These are phyloP conservation scores for Cordyceps fumosorosea DNA, from an alignment of 2,329 filamentous ascomycete genomes.

Conservation along the genomic window DNA sequence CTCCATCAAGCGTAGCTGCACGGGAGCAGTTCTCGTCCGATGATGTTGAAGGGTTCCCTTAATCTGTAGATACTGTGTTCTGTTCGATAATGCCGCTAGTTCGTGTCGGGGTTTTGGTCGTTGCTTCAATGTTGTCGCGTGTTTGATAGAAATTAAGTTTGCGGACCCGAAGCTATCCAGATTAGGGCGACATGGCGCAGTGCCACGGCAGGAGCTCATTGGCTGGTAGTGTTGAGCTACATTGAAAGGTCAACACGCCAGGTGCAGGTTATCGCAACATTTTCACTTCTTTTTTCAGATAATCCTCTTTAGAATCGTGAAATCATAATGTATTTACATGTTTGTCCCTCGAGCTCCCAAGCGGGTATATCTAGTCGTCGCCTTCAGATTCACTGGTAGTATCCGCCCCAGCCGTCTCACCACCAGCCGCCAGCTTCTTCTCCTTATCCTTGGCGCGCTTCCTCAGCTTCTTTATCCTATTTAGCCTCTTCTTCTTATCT, in stretches of 20 bases:
- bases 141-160: constrained; percentile 6
- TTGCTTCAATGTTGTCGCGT: constrained; percentile 1
- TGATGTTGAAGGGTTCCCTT: too few relatives aligned
- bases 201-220: constrained; percentile 2
- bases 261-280: too few relatives aligned
- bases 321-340: background rate
- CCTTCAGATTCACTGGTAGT: constrained; percentile 19
- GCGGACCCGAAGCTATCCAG: constrained; percentile 3
- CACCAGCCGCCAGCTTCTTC: constrained; percentile 38
- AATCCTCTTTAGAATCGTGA: background rate
- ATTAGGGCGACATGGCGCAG: background rate
- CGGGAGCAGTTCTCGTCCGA: background rate
- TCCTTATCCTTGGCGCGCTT: constrained; percentile 51
- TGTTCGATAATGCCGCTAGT: background rate
- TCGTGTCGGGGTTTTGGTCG: background rate
- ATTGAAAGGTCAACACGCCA: too few relatives aligned
- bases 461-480: constrained; percentile 36
- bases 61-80: background rate
- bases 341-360: background rate
- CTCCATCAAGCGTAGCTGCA: constrained; percentile 2
- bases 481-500: constrained; percentile 52
- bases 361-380: constrained; percentile 12
- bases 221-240: constrained; percentile 5
- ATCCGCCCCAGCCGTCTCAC: constrained; percentile 15
- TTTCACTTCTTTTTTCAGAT: background rate